Base-by-base conservation (phyloP, 2,329 filamentous ascomycete species). In the Diaporthe velutina region DNA sequence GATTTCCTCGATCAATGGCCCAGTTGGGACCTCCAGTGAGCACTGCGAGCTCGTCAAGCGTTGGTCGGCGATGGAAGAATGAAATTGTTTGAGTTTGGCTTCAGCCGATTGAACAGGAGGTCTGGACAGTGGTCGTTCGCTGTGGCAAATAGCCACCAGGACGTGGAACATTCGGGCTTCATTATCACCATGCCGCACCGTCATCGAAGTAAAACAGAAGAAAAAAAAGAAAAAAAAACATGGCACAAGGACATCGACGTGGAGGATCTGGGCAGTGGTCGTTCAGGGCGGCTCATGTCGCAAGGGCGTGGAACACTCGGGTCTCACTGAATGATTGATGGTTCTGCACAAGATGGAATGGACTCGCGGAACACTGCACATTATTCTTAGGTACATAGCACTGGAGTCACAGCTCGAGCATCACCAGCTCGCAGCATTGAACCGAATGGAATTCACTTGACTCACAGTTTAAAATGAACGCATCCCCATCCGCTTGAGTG, bases 231-330 rank as follows among this genome's bases (percentile, higher is more conserved):
- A 55, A 48, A 45, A 8, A 13, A 22, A 25, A 8, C 3, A 60
- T 17, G 38, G 25, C 9, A 45, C 15, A 30, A 30, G 7, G 35
- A 25, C 40, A 25, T 35, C 28, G 30, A 38, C 28, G 12, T 35
- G 33, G 54, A 52, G 70, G 38, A 50, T 40, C 55, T 52, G 55
- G 55, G 58, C 55, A 71, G 55, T 71, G 55, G 70, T 71, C 33
- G n/a, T 33, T 28, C n/a, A 35, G n/a, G 12, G 54, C 42, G 42
- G 54, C 68, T 35, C 30, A 50, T 35, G 40, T 38, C 22, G 25
- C 35, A 8, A 48, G 40, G 33, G 28, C 28, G 40, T 71, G 54
- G 68, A 50, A 60, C 54, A 71, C 33, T 71, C 54, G 54, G 70
- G 50, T 8, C 8, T 61, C 30, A 50, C 6, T 13, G 42, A 33